Evolutionary conservation across 2,329 filamentous ascomycete species (phyloP).

Genomic region (Neophaeococcomyces mojaviensis): DNA sequence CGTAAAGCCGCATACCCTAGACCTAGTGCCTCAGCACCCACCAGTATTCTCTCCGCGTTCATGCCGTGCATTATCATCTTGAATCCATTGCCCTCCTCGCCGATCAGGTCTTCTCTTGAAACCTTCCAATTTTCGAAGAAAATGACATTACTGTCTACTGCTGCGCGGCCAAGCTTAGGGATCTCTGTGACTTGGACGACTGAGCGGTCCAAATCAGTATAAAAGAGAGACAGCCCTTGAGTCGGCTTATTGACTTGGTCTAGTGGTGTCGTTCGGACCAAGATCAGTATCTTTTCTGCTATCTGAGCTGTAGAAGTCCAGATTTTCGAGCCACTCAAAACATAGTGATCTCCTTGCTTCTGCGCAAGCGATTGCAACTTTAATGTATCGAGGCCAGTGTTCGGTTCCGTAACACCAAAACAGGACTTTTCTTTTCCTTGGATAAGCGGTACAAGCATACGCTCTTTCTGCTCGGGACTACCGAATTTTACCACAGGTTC

Average conservation of each 20-base stretch:
- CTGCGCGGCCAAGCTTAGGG: slow-evolving; percentile 38
- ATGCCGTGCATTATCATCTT: slow-evolving; percentile 36
- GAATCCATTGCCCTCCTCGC: slow-evolving; percentile 37
- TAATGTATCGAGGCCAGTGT: slow-evolving; percentile 37
- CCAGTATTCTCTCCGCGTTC: slow-evolving; percentile 32
- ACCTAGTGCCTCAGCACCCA: slow-evolving; percentile 35
- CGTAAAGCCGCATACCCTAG: slow-evolving; percentile 39
- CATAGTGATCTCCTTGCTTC: slow-evolving; percentile 30
- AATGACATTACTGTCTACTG: slow-evolving; percentile 38
- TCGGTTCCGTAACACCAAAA: slow-evolving; percentile 37
- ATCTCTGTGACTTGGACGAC: slow-evolving; percentile 37
- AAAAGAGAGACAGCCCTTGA: slow-evolving; percentile 39
- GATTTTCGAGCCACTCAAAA: slow-evolving; percentile 35
- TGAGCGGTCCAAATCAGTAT: slow-evolving; percentile 34
- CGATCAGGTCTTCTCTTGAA: slow-evolving; percentile 32
- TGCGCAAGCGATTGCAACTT: slow-evolving; percentile 33
- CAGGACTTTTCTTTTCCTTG: slow-evolving; percentile 34
- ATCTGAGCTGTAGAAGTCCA: slow-evolving; percentile 41
- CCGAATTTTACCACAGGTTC: slow-evolving; percentile 40
- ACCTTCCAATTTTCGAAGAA: slow-evolving; percentile 40
- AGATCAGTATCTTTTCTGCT: slow-evolving; percentile 38
- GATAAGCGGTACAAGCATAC: slow-evolving; percentile 35
- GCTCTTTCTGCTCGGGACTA: slow-evolving; percentile 34
- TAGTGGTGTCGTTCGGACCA: slow-evolving; percentile 36
- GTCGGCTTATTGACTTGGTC: slow-evolving; percentile 36